Evolutionary conservation across 2,329 filamentous ascomycete genomes (phyloP), one percentile per base, ranked within the genome.

Genomic region (Mycosphaerella sp.): DNA sequence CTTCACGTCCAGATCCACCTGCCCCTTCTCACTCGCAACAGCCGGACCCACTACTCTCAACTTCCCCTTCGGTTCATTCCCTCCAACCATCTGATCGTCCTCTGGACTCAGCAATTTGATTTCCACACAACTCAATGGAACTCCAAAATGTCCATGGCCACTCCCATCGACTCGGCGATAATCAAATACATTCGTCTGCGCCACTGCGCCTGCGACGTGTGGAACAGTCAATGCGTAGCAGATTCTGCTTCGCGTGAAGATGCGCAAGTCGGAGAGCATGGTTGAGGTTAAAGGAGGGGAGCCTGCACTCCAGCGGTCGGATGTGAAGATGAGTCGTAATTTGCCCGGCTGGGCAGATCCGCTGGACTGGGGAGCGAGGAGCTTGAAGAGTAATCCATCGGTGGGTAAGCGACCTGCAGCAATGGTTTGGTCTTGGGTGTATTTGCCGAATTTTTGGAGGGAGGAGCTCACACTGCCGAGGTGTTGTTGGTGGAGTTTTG

Each of bases 121-220:
- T 72, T 97, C 91, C 1, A 91, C 79, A 60, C 82, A 85, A 57
- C 85, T 87, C 36, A 93, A 66, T 2, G 91, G 90, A 8, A 85
- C 76, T 2, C 93, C 93, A 64, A 97, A 95, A 68, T 95, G 89
- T 52, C 70, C 75, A 41, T 73, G 71, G 40, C 70, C 70, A 10
- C 59, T 56, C 14, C 70, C 68, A 32, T 70, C 70, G 2, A 73
- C 55, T 78, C 76, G 59, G 43, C 91, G 77, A 68, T 97, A 97
- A 67, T 97, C 91, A 65, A 87, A 94, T 35, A 90, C 78, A 55
- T 87, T 84, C 6, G 87, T 95, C 71, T 97, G 91, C 1, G 85
- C 76, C n/a, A 95, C 80, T 0, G 90, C 85, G 34, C 93, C 93
- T 2, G 90, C 91, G n/a, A 97, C 87, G 54, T 81, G 80, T 18